Evolutionary conservation across 345 rosid genomes (phyloP).

Genomic region (Limnanthes douglasii): DNA sequence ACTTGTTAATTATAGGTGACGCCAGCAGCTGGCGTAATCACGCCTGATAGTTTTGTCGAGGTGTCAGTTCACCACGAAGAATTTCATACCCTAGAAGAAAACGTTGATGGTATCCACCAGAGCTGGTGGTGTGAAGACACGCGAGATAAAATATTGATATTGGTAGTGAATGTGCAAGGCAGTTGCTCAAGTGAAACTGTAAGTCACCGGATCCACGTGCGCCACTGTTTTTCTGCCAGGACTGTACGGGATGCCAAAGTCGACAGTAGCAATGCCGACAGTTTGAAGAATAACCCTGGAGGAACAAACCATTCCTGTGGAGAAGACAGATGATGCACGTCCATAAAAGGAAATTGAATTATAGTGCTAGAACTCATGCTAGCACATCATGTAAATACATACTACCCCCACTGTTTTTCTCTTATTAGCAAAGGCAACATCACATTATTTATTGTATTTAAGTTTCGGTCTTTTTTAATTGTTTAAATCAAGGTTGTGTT

Average conservation of each 20-base stretch:
- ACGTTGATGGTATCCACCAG: slow-evolving; percentile 55
- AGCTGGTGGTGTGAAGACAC: slow-evolving; percentile 69
- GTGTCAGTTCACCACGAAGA: slow-evolving; percentile 72
- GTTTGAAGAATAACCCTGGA: slow-evolving; percentile 18
- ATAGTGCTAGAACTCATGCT: no score
- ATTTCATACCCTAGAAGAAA: slow-evolving; percentile 45
- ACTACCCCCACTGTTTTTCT: no score
- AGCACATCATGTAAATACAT: no score
- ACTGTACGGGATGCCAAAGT: no score
- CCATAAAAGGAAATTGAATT: no score
- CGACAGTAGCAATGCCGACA: no score
- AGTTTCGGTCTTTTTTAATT: no score
- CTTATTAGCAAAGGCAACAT: no score
- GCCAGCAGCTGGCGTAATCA: slow-evolving; percentile 73
- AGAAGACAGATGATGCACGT: no score
- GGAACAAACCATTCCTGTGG: slow-evolving; percentile 14
- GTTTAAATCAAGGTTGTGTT: no score
- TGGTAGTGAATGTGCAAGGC: slow-evolving; percentile 42
- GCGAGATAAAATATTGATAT: slow-evolving; percentile 53
- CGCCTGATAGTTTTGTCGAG: slow-evolving; percentile 47
- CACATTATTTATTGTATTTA: no score
- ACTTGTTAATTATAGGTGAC: slow-evolving; percentile 30
- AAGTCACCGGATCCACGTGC: slow-evolving; percentile 43
- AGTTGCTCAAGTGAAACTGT: slow-evolving; percentile 39
- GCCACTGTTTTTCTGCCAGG: slow-evolving; percentile 54